phyloP scores from a whole-genome alignment of 768 basidiomycete genomes.

The Calocybe indica region DNA sequence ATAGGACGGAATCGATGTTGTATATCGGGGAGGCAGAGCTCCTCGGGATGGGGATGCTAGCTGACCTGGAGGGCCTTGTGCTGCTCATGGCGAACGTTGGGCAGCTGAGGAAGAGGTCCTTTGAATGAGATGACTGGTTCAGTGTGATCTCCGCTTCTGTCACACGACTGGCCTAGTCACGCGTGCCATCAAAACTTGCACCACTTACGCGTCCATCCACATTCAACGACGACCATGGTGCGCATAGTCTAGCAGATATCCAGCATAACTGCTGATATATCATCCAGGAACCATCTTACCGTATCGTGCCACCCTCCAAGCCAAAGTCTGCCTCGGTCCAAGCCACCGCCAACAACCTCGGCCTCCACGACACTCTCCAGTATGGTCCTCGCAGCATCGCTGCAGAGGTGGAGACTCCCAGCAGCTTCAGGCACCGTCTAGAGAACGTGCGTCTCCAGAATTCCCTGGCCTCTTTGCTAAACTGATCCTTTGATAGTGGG shows the following conservation, averaged over 20 bases:
- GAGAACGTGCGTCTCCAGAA: slow-evolving; percentile 53
- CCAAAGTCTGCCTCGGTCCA: slow-evolving; percentile 59
- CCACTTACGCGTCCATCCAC: slow-evolving; percentile 18
- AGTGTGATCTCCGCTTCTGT: not conserved
- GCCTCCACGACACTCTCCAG: slow-evolving; percentile 83
- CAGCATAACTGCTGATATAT: not conserved
- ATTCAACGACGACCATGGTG: slow-evolving; percentile 20
- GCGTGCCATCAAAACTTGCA: not conserved
- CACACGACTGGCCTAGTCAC: slow-evolving; percentile 5
- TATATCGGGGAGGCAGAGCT: slow-evolving; percentile 41
- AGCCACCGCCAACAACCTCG: slow-evolving; percentile 67
- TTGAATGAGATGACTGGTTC: not conserved
- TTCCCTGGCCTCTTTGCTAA: not conserved
- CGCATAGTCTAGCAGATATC: not conserved
- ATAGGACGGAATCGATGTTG: slow-evolving; percentile 60
- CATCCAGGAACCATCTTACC: slow-evolving; percentile 43
- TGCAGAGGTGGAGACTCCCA: slow-evolving; percentile 59
- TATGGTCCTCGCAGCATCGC: slow-evolving; percentile 83
- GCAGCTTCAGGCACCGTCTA: slow-evolving; percentile 62
- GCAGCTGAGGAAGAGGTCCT: not conserved
- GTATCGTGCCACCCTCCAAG: slow-evolving; percentile 52
- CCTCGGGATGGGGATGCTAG: slow-evolving; percentile 65
- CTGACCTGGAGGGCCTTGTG: slow-evolving; percentile 49
- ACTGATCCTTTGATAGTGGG: slow-evolving; percentile 60
- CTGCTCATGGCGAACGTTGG: slow-evolving; percentile 28